A percentile compares a stretch with the other conserved stretches of the same genome.
These are phyloP conservation scores for Hirschfeldia incana DNA, from an alignment of 345 rosid genomes.

Conservation along the genomic window DNA sequence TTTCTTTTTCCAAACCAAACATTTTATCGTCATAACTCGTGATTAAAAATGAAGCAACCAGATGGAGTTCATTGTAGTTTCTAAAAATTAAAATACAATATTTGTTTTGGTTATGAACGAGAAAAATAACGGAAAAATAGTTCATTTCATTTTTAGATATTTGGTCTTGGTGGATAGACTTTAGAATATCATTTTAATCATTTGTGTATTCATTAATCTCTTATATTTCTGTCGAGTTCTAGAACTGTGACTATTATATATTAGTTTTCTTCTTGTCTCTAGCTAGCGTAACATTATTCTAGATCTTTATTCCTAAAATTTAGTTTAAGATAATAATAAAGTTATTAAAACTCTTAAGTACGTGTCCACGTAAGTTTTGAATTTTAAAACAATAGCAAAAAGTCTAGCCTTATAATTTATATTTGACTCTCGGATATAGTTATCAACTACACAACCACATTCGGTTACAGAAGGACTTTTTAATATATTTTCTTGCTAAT, in stretches of 20 bases:
- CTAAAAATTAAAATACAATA: neutral
- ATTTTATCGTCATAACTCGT: neutral
- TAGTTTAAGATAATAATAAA: neutral
- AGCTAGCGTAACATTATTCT: neutral
- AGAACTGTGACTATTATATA: neutral
- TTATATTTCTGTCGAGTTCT: neutral
- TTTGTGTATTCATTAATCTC: neutral
- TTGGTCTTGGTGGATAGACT: slow-evolving; percentile 8
- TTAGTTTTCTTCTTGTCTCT: neutral
- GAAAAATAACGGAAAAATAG: neutral
- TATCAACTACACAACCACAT: neutral
- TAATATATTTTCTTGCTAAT: neutral
- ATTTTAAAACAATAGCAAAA: neutral
- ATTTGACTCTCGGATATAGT: slow-evolving; percentile 11
- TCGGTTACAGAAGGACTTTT: neutral
- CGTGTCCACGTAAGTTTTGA: slow-evolving; percentile 8
- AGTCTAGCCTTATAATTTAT: neutral
- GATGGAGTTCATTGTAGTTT: neutral
- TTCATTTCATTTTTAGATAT: neutral
- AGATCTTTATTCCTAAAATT: neutral
- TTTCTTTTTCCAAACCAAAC: neutral
- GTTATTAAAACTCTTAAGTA: neutral
- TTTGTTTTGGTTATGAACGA: neutral
- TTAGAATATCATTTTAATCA: neutral
- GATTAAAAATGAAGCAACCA: neutral